Percentiles rank a stretch among this genome's conserved stretches.
phyloP scores from a whole-genome alignment of 345 rosid genomes.

The Brassica carinata region DNA sequence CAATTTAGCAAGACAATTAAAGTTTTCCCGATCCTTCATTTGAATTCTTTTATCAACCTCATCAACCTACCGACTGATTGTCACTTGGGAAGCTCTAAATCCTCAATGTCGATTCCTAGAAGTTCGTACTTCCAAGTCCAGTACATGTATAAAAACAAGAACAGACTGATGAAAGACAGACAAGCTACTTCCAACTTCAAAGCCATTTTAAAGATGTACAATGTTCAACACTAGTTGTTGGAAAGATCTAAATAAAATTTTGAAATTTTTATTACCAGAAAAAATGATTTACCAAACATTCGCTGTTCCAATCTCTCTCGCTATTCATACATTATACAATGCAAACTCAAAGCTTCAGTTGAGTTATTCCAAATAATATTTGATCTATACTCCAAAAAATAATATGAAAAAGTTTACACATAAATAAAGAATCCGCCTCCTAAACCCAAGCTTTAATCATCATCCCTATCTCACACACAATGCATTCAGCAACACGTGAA shows the following conservation, averaged over 20 bases:
- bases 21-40: too few relatives aligned
- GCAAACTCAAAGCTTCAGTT: conserved; percentile 6
- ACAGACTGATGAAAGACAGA: neutral
- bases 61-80: too few relatives aligned
- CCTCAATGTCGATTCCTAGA: neutral
- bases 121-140: neutral
- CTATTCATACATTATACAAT: conserved; percentile 18
- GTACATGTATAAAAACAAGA: neutral
- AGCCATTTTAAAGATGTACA: conserved; percentile 2
- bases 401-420: conserved; percentile 12
- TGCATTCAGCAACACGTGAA: conserved; percentile 77
- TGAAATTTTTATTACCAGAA: conserved; percentile 7
- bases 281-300: neutral
- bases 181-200: neutral
- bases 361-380: conserved; percentile 23
- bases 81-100: too few relatives aligned
- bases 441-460: conserved; percentile 4
- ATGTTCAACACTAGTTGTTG: neutral
- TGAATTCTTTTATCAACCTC: too few relatives aligned
- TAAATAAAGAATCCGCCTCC: conserved; percentile 32
- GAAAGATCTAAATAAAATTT: neutral
- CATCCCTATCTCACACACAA: conserved; percentile 54
- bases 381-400: conserved; percentile 24
- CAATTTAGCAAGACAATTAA: neutral
- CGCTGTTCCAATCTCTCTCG: conserved; percentile 18